These are phyloP conservation scores for Datisca glomerata DNA, from an alignment of 306 rosid species.

Conservation along the genomic window DNA sequence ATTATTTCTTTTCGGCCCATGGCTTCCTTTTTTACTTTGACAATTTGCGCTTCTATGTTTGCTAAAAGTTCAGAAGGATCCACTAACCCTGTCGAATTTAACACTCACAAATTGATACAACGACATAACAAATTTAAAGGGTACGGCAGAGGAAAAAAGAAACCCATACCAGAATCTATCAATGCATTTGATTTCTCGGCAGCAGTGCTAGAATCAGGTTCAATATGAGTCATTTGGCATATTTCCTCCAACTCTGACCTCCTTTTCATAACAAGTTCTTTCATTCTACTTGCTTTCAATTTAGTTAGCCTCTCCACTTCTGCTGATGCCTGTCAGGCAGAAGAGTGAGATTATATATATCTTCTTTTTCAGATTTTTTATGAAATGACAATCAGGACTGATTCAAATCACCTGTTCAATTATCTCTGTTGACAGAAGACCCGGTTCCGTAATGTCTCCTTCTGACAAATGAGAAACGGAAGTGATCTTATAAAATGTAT, in stretches of 20 bases:
- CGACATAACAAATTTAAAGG: no score
- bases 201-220: conserved; percentile 80
- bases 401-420: conserved; percentile 65
- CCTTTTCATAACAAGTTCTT: conserved; percentile 85
- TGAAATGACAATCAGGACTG: conserved; percentile 6
- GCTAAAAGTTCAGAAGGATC: conserved; percentile 85
- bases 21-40: conserved; percentile 75
- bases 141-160: neutral
- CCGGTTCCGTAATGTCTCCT: conserved; percentile 52
- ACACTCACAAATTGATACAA: no score
- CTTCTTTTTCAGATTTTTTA: conserved; percentile 1
- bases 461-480: conserved; percentile 43
- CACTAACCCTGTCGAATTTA: conserved; percentile 49
- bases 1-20: conserved; percentile 72
- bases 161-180: conserved; percentile 69
- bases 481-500: conserved; percentile 41
- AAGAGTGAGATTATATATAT: conserved; percentile 5
- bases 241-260: conserved; percentile 80
- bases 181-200: conserved; percentile 85
- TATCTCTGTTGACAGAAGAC: conserved; percentile 58
- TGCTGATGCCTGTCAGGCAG: conserved; percentile 52
- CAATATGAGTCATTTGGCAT: conserved; percentile 68
- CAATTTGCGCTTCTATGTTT: conserved; percentile 73
- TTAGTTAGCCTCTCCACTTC: conserved; percentile 81
- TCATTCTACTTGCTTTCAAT: conserved; percentile 93